Conservation (phyloP, 1,284 basidiomycete species). For the Pyrrhoderma noxium region DNA sequence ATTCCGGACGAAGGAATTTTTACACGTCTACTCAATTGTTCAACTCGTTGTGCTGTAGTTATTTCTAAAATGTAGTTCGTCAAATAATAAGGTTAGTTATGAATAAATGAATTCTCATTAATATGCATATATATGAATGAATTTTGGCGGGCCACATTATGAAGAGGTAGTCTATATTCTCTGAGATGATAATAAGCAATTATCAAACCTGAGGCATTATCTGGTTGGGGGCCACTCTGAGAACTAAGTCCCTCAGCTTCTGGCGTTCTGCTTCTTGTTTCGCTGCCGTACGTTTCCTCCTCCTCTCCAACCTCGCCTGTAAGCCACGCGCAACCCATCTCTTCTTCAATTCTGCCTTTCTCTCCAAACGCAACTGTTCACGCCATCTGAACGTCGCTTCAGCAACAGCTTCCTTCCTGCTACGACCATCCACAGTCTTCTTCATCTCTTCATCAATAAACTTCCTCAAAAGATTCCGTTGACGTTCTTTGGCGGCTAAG, state of each 20-base stretch:
- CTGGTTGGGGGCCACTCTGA: conserved; percentile 60
- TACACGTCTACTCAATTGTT: too few relatives aligned
- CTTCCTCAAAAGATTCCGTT: conserved; percentile 43
- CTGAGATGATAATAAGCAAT: neutral
- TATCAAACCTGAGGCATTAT: conserved; percentile 39
- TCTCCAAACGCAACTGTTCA: conserved; percentile 47
- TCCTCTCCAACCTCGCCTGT: conserved; percentile 42
- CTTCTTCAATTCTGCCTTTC: conserved; percentile 49
- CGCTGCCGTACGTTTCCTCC: conserved; percentile 48
- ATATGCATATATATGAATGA: too few relatives aligned
- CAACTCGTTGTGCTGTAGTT: too few relatives aligned
- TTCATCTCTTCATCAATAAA: conserved; percentile 48
- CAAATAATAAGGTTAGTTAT: too few relatives aligned
- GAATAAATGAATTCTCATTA: too few relatives aligned
- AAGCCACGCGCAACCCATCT: conserved; percentile 35
- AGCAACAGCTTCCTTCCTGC: conserved; percentile 49
- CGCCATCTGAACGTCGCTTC: conserved; percentile 72
- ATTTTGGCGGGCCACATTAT: too few relatives aligned
- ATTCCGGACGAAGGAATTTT: too few relatives aligned
- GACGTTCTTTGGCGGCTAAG: conserved; percentile 46
- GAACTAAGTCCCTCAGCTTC: conserved; percentile 52
- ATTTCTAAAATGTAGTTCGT: too few relatives aligned
- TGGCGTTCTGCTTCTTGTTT: conserved; percentile 51
- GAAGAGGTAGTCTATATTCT: neutral
- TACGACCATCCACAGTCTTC: conserved; percentile 45